phyloP scores from a whole-genome alignment of 2,329 filamentous ascomycete genomes.

The Lizonia empirigonia region DNA sequence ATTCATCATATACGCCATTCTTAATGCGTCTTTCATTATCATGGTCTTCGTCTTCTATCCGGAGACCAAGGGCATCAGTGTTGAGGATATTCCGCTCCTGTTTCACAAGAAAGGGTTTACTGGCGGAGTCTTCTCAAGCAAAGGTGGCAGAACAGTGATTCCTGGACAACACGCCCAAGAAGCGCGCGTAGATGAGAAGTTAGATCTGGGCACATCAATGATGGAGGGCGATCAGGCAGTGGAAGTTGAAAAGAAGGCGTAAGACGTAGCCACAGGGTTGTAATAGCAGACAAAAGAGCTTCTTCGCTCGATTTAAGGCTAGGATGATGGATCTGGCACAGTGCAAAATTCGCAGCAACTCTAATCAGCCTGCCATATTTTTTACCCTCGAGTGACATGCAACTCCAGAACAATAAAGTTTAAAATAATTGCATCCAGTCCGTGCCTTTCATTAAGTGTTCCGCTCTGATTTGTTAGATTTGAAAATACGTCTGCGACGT shows the following conservation, averaged over 20 bases:
- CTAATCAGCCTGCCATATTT: too few relatives aligned
- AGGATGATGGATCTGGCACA: too few relatives aligned
- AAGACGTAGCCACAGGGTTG: too few relatives aligned
- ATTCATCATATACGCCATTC: conserved; percentile 32
- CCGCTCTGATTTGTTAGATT: too few relatives aligned
- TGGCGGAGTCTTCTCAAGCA: conserved; percentile 21
- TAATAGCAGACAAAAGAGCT: too few relatives aligned
- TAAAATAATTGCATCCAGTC: too few relatives aligned
- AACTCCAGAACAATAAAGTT: too few relatives aligned
- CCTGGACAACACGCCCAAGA: conserved; percentile 17
- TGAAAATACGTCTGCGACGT: too few relatives aligned
- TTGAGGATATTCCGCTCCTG: conserved; percentile 59
- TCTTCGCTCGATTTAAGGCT: too few relatives aligned
- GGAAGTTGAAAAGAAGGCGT: background rate
- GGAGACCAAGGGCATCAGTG: conserved; percentile 59
- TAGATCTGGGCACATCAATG: background rate
- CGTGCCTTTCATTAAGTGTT: too few relatives aligned
- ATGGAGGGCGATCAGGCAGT: background rate
- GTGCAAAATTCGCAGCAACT: too few relatives aligned
- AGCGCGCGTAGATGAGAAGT: conserved; percentile 15
- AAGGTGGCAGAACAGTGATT: conserved; percentile 16
- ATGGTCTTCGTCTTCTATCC: conserved; percentile 35
- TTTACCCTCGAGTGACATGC: too few relatives aligned
- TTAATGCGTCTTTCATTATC: conserved; percentile 17
- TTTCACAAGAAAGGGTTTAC: conserved; percentile 22